Evolutionary conservation across 768 basidiomycete species (phyloP).

Genomic region (Lactarius sanguifluus): DNA sequence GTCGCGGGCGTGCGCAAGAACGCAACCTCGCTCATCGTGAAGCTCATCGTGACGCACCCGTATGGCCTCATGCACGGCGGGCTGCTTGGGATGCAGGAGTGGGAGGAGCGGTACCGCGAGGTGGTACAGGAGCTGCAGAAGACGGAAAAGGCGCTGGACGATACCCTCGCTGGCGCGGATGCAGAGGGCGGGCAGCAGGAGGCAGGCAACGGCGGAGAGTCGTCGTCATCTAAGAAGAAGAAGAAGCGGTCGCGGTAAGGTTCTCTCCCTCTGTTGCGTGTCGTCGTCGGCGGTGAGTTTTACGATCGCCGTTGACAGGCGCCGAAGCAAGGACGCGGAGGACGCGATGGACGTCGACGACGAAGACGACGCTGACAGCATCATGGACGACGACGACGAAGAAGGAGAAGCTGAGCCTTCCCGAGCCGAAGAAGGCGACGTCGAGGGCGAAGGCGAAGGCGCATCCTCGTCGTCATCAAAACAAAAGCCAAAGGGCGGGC

Average conservation of each 20-base stretch:
- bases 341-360: conserved; percentile 62
- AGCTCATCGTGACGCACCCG: conserved; percentile 83
- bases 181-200: conserved; percentile 28
- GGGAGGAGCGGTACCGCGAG: conserved; percentile 68
- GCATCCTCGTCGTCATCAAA: neutral
- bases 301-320: neutral
- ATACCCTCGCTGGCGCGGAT: conserved; percentile 50
- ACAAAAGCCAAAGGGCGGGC: conserved; percentile 41
- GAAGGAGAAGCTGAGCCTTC: conserved; percentile 40
- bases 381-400: conserved; percentile 42
- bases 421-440: conserved; percentile 32
- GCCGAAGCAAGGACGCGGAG: conserved; percentile 30
- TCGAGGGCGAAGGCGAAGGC: conserved; percentile 21
- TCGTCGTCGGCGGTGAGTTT: neutral
- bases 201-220: conserved; percentile 35
- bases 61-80: conserved; percentile 86
- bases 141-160: conserved; percentile 66
- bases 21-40: conserved; percentile 71
- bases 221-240: conserved; percentile 27
- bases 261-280: conserved; percentile 17
- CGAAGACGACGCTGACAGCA: conserved; percentile 41
- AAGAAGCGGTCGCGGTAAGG: conserved; percentile 34
- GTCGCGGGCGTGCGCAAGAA: conserved; percentile 83
- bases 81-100: conserved; percentile 64
- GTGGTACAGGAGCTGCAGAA: conserved; percentile 64